A percentile compares a stretch with the other conserved stretches of the same genome.
Evolutionary conservation across 2,329 filamentous ascomycete species (phyloP).

Genomic region (Neospermospora avenae): DNA sequence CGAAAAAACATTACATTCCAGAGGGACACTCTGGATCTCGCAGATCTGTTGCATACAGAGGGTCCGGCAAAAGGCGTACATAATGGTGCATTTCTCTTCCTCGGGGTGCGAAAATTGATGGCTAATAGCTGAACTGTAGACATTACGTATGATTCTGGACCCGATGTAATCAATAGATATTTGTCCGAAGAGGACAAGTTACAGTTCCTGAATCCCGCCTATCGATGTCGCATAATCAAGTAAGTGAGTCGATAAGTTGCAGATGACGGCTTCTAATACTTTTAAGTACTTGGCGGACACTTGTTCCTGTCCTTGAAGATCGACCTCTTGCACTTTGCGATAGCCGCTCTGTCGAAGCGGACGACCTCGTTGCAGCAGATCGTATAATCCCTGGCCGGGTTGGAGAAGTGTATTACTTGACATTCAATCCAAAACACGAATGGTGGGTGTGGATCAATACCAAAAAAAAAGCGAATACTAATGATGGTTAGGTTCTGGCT

Average conservation of each 20-base stretch:
- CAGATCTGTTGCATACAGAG: constrained; percentile 12
- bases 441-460: constrained; percentile 11
- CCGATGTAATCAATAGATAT: constrained; percentile 15
- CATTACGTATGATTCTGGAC: constrained; percentile 23
- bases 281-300: constrained; percentile 28
- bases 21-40: constrained; percentile 8
- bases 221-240: constrained; percentile 24
- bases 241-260: not conserved
- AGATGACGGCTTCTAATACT: not conserved
- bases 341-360: constrained; percentile 18
- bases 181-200: constrained; percentile 7
- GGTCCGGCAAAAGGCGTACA: constrained; percentile 23
- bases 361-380: constrained; percentile 29
- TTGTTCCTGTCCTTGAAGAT: constrained; percentile 27
- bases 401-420: constrained; percentile 31
- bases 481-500: constrained; percentile 28
- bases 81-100: constrained; percentile 17
- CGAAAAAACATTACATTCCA: constrained; percentile 19
- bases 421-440: constrained; percentile 24
- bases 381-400: constrained; percentile 24
- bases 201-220: constrained; percentile 20
- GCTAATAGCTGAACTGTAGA: constrained; percentile 10
- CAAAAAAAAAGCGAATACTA: not conserved
- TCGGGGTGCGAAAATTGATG: not conserved
- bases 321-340: constrained; percentile 27